Evolutionary conservation across 2,329 filamentous ascomycete species (phyloP).

Genomic region (Cercospora sojina): DNA sequence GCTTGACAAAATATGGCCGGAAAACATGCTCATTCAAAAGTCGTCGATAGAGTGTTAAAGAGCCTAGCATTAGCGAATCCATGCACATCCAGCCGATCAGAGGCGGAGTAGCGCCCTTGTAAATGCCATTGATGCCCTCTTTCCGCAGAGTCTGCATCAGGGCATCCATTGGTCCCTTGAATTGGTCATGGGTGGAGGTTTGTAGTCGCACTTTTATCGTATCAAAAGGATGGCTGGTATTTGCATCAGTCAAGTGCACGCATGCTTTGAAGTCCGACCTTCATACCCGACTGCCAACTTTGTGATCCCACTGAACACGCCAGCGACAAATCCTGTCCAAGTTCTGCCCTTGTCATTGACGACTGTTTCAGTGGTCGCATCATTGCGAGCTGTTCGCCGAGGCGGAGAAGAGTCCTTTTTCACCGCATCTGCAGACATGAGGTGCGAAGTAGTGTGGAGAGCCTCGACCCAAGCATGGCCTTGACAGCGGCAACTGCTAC

Average conservation of each 20-base stretch:
- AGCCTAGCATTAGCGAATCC: conserved; percentile 91
- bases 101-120: conserved; percentile 76
- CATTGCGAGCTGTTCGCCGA: conserved; percentile 1
- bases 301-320: conserved; percentile 90
- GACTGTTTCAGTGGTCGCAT: conserved; percentile 19
- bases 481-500: not conserved
- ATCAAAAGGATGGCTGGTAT: conserved; percentile 73
- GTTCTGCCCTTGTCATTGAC: conserved; percentile 45
- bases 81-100: conserved; percentile 98
- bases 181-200: conserved; percentile 73
- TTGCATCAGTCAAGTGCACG: not conserved
- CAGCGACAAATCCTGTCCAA: conserved; percentile 95
- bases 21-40: conserved; percentile 80
- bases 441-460: not conserved
- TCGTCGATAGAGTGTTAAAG: conserved; percentile 83
- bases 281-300: conserved; percentile 70
- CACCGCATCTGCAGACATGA: conserved; percentile 28
- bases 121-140: conserved; percentile 81
- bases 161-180: conserved; percentile 83
- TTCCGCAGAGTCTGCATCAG: conserved; percentile 78
- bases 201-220: conserved; percentile 96
- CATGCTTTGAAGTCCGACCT: not conserved
- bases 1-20: conserved; percentile 42
- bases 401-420: conserved; percentile 28
- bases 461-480: conserved; percentile 1